Evolutionary conservation across 176 grass and related monocot genomes (phyloP), one percentile per base, ranked within the genome.

Genomic region (Coix lacrymajobi): DNA sequence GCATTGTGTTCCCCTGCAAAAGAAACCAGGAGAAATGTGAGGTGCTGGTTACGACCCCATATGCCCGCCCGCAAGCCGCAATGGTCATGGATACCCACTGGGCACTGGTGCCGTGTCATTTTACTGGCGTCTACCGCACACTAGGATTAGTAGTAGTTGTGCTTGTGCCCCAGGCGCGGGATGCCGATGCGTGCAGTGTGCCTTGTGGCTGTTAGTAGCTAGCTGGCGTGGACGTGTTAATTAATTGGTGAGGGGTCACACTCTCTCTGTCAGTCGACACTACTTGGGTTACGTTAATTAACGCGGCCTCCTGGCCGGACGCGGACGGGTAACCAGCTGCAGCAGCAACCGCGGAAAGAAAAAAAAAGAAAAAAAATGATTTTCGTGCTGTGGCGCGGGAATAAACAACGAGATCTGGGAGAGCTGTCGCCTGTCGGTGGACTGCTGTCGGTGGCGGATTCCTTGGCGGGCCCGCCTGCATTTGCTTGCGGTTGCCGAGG

Each of bases 341-440:
- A 20, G 32, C 24, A 4, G 60, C 70, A 60, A 30, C 17, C 0
- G 73, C 7, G 2, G 26, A n/a, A n/a, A n/a, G 2, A 13, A 52
- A 44, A 41, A 37, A 37, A 66, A 61, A 69, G 11, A 37, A 0
- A 40, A 7, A 46, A 20, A 31, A 7, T 16, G 6, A 39, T 7
- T 28, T 45, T 12, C 25, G 17, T 45, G 33, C 61, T 20, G 75
- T 43, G 49, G 80, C 46, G 38, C 32, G 8, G 22, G n/a, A 32
- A 8, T 39, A 62, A 45, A 65, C 74, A 56, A 40, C 3, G 49
- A 86, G 79, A 79, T 85, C 71, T 76, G 75, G 71, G 64, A 32
- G 90, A 84, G 20, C 81, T 88, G 90, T 94, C 89, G 92, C 49
- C 81, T 92, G 92, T 94, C 92, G 92, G 92, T 89, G 89, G 92